Base-by-base conservation (phyloP, 2,329 filamentous ascomycete species). In the Xylaria sp. region DNA sequence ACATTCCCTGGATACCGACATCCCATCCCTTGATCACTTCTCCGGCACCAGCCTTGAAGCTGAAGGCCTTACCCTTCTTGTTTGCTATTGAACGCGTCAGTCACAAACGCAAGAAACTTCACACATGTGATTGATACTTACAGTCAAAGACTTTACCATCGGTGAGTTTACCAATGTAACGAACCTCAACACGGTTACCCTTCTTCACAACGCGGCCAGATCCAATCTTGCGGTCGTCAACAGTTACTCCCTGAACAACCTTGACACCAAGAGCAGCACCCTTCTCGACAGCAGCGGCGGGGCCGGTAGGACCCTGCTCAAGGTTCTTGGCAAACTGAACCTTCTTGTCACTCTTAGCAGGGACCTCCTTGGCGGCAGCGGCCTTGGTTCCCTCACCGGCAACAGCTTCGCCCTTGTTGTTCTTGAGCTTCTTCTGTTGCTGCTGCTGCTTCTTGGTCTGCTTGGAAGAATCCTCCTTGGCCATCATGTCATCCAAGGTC, bases 11-110 rank as follows among this genome's bases (percentile, higher is more conserved):
- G 68, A 99, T 81, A 78, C 94, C 94, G 66, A 97, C 85, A 75
- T 99, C 95, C 95, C 94, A 97, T 68, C 94, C 94, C 84, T 96
- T 94, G 81, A 99, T 99, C 71, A 99, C 95, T 76, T 97, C 91
- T 63, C 92, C 92, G 73, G 87, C 86, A 68, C 94, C 95, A 63
- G 95, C 86, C 82, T 93, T 96, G 86, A 97, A 97, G 67, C 83
- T 84, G 80, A 99, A 99, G 60, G 95, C 93, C 81, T 96, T 92
- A 71, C 94, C 94, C 81, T 95, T 97, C 84, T 97, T 99, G 84
- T 99, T 97, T 76, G 92, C 91, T 92, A 70, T 50, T 47, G 54
- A 5, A 51, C 7, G 18, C 42, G 54, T 65, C 35, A 66, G 61
- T 48, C 9, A 54, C 30, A 3, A 13, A 44, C 18, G 13, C 5